Conservation (phyloP, 129 eudicot species). For the Pittosporum tobira region DNA sequence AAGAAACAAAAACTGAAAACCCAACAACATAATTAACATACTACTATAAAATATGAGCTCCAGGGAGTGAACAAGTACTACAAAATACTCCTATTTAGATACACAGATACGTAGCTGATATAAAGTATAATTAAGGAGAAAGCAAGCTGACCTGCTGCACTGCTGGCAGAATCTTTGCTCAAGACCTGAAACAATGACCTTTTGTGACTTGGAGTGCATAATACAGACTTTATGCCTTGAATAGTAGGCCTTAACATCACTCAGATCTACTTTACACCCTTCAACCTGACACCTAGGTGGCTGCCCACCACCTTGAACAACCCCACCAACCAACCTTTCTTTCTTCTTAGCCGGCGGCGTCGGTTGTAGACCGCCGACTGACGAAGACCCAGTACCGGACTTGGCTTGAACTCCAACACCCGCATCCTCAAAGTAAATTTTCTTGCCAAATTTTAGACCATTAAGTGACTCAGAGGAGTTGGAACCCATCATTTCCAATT, state of each 20-base stretch:
- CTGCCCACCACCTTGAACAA: slow-evolving; percentile 27
- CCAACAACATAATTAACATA: slow-evolving; percentile 1
- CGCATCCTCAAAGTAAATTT: slow-evolving; percentile 45
- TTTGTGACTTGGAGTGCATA: slow-evolving; percentile 64
- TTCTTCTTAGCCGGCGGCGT: slow-evolving; percentile 50
- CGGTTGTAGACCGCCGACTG: slow-evolving; percentile 14
- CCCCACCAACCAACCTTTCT: slow-evolving; percentile 55
- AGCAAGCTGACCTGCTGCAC: slow-evolving; percentile 83
- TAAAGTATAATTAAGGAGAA: neutral
- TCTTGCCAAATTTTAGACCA: slow-evolving; percentile 42
- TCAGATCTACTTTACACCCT: slow-evolving; percentile 91
- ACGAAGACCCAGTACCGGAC: slow-evolving; percentile 32
- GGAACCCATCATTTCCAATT: slow-evolving; percentile 26
- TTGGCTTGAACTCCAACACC: slow-evolving; percentile 22
- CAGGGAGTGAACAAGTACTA: neutral
- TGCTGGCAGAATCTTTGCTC: slow-evolving; percentile 95
- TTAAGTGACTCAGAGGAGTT: slow-evolving; percentile 21
- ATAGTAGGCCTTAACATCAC: slow-evolving; percentile 79
- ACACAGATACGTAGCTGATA: neutral
- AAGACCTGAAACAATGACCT: slow-evolving; percentile 76
- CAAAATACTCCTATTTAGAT: no score
- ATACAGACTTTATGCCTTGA: slow-evolving; percentile 92
- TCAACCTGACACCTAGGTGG: slow-evolving; percentile 92
- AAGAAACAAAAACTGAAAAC: neutral
- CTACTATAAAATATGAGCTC: neutral